A percentile compares a stretch with the other conserved stretches of the same genome.
phyloP scores from a whole-genome alignment of 495 filamentous ascomycete species.

The Penicillium manginii region DNA sequence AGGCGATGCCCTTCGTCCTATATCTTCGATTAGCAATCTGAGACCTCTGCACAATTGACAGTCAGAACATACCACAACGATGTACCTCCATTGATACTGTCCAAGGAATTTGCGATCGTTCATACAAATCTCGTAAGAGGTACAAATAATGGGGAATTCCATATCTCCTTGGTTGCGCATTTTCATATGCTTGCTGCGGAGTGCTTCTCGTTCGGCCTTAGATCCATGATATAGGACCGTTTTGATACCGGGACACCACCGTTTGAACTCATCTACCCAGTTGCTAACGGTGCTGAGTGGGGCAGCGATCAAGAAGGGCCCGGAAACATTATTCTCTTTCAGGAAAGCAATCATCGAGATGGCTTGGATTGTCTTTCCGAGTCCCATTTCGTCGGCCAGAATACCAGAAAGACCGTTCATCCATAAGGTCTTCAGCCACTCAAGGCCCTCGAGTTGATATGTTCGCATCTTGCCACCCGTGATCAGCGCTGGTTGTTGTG shows the following conservation, averaged over 20 bases:
- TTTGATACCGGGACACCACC: constrained; percentile 86
- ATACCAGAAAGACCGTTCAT: constrained; percentile 97
- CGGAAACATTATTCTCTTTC: constrained; percentile 81
- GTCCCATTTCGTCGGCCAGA: constrained; percentile 95
- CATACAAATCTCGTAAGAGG: constrained; percentile 94
- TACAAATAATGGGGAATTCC: constrained; percentile 89
- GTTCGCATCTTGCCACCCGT: constrained; percentile 88
- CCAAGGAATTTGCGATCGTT: constrained; percentile 79
- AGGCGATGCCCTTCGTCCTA: constrained; percentile 94
- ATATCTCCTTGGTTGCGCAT: constrained; percentile 61
- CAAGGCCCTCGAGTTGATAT: constrained; percentile 92
- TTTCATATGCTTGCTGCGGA: constrained; percentile 65
- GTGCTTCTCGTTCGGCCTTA: constrained; percentile 70
- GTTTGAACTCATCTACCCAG: constrained; percentile 93
- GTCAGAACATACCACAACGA: constrained; percentile 76
- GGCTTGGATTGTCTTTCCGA: constrained; percentile 91
- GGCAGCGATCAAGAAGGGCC: constrained; percentile 87
- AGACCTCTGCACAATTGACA: background rate
- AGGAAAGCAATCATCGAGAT: constrained; percentile 90
- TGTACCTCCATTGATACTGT: constrained; percentile 91
- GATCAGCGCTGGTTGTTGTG: constrained; percentile 81
- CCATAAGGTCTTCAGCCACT: constrained; percentile 84
- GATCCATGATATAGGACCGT: constrained; percentile 88
- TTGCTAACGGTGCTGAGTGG: constrained; percentile 92
- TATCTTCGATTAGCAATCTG: constrained; percentile 16